Conservation (phyloP, 75 land plant species). For the Azolla pinnata region DNA sequence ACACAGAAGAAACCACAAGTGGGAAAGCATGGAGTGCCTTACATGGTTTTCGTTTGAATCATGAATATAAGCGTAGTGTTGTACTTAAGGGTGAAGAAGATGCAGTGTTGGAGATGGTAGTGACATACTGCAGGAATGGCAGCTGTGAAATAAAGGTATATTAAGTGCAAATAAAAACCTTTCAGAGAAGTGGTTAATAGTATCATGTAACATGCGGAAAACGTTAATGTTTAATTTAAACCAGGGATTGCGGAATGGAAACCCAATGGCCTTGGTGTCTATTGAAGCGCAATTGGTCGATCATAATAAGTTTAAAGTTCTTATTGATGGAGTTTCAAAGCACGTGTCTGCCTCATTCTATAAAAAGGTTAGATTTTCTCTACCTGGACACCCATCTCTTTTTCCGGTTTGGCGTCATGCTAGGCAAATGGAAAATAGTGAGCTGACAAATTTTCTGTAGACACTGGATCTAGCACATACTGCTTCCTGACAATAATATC, state of each 20-base stretch:
- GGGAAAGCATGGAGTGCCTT: constrained; percentile 45
- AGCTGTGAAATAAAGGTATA: constrained; percentile 50
- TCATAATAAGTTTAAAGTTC: no score
- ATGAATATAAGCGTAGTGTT: constrained; percentile 38
- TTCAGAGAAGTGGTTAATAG: no score
- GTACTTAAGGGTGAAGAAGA: constrained; percentile 67
- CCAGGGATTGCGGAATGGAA: no score
- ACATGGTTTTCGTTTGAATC: constrained; percentile 76
- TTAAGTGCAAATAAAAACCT: not conserved
- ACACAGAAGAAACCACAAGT: not conserved
- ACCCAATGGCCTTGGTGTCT: no score
- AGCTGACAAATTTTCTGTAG: no score
- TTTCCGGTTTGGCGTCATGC: not conserved
- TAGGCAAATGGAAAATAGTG: no score
- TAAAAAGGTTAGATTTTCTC: not conserved
- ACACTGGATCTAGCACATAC: no score
- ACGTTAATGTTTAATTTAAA: no score
- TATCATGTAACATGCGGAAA: no score
- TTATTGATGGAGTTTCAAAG: not conserved
- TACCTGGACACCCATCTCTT: not conserved
- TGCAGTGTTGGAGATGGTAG: constrained; percentile 21
- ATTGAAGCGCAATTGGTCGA: no score
- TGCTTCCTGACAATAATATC: no score
- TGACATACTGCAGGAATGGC: constrained; percentile 48
- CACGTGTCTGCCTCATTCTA: constrained; percentile 1